These are phyloP conservation scores for Colletotrichum endophyticum DNA, from an alignment of 2,329 filamentous ascomycete species.

Conservation along the genomic window DNA sequence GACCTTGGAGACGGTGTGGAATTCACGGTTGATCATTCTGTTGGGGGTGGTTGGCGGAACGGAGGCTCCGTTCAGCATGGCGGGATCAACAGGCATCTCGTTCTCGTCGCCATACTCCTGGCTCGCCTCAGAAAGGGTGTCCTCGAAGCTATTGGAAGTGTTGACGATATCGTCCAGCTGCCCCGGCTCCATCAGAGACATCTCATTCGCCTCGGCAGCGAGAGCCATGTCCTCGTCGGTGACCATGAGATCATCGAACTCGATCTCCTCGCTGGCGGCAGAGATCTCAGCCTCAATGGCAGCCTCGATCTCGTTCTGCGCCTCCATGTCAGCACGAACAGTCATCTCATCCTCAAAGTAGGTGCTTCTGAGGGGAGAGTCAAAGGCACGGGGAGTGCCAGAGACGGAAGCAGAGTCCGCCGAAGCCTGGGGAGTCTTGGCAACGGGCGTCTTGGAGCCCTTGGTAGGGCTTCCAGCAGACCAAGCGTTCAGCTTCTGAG, in stretches of 20 bases:
- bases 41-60: constrained; percentile 61
- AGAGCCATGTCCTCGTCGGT: constrained; percentile 63
- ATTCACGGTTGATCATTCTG: constrained; percentile 55
- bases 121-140: constrained; percentile 63
- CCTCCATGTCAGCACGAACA: constrained; percentile 39
- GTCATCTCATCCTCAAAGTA: constrained; percentile 70
- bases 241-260: constrained; percentile 51
- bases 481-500: constrained; percentile 67
- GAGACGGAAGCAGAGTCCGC: neutral
- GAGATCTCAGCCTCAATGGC: constrained; percentile 39
- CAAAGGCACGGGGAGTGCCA: constrained; percentile 28
- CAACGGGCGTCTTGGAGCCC: constrained; percentile 20
- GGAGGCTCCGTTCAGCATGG: constrained; percentile 33
- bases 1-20: constrained; percentile 79
- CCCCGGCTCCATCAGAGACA: constrained; percentile 58
- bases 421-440: neutral
- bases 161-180: constrained; percentile 39
- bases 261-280: constrained; percentile 28
- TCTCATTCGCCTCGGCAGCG: constrained; percentile 63
- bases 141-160: constrained; percentile 40
- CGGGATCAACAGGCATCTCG: constrained; percentile 59
- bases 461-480: constrained; percentile 62
- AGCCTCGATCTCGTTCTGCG: constrained; percentile 34
- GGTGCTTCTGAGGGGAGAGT: constrained; percentile 47
- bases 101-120: constrained; percentile 74